These are phyloP conservation scores for Pseudognaphalium luteoalbum DNA, from an alignment of 129 eudicot genomes.

Conservation along the genomic window DNA sequence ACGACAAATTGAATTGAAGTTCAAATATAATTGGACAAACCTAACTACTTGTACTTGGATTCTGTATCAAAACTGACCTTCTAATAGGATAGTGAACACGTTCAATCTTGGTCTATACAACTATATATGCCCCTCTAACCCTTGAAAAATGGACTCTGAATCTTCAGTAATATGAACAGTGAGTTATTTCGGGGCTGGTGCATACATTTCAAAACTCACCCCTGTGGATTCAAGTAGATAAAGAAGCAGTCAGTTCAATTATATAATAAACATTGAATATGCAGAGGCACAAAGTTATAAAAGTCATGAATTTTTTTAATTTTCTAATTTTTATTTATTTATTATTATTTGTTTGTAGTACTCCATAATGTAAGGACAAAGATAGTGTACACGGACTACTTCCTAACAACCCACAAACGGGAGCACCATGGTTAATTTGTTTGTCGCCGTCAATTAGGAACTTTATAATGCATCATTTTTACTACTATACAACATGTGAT, in stretches of 20 bases:
- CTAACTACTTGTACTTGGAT: constrained; percentile 5
- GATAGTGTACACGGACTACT: too few relatives aligned
- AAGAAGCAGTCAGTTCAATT: background rate
- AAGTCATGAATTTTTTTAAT: too few relatives aligned
- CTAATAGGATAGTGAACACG: constrained; percentile 8
- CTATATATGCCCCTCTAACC: constrained; percentile 1
- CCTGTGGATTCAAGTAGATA: constrained; percentile 25
- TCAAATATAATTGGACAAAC: constrained; percentile 7
- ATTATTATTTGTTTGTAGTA: too few relatives aligned
- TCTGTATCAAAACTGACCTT: background rate
- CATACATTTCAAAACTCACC: constrained; percentile 21
- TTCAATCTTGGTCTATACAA: constrained; percentile 21
- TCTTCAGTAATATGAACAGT: constrained; percentile 8
- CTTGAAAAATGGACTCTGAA: constrained; percentile 1
- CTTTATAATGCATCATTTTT: background rate
- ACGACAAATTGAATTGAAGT: background rate
- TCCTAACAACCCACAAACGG: background rate
- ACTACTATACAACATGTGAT: background rate
- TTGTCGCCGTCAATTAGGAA: background rate
- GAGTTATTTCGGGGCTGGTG: background rate
- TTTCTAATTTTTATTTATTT: too few relatives aligned
- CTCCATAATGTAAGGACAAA: too few relatives aligned
- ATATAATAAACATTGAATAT: background rate
- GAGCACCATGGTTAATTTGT: too few relatives aligned
- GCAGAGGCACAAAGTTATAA: too few relatives aligned